Evolutionary conservation across 768 basidiomycete species (phyloP), one percentile per base, ranked within the genome.

Genomic region (Serendipita indica): DNA sequence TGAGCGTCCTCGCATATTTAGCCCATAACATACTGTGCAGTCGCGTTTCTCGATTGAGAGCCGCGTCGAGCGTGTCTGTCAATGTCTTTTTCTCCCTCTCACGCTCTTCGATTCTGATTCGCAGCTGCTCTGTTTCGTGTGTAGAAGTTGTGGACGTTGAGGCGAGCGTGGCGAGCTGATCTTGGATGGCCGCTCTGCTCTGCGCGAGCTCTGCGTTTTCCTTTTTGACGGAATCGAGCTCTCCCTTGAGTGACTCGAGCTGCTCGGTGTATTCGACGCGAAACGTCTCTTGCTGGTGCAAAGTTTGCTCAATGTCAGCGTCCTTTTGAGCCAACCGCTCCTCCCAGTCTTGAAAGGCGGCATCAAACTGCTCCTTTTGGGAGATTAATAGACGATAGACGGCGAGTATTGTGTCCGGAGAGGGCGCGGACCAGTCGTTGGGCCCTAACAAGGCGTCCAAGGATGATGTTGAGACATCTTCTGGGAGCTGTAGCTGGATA

Each of bases 1-100:
- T 81, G 79, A 3, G 88, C 77, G 68, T 89, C 84, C 70, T 87
- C 86, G 88, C 35, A 14, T 32, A 3, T n/a, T 58, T 33, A 59
- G 16, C 20, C 4, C 39, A 62, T 65, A 58, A 63, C 76, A 58
- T 58, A 90, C 91, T 86, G 61, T 91, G 86, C 57, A 84, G 79
- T 65, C 85, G 80, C 5, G 76, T 66, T 39, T 76, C 74, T 61
- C 92, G 86, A 64, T 87, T 81, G 68, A 89, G 86, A 62, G 91
- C 71, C 57, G 87, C 78, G 68, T 86, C 90, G 3, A 92, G 80
- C 41, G 91, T 85, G 28, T 79, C 80, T 39, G 93, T 75, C 46
- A 96, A 77, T 62, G 93, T 89, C 33, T 90, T 81, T 71, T 96
- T 96, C 74, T 96, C 93, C 58, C 86, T 77, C 62, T 96, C 89